A percentile compares a stretch with the other conserved stretches of the same genome.
phyloP scores from a whole-genome alignment of 2,329 filamentous ascomycete genomes.

The Lasiodiplodia sp. region DNA sequence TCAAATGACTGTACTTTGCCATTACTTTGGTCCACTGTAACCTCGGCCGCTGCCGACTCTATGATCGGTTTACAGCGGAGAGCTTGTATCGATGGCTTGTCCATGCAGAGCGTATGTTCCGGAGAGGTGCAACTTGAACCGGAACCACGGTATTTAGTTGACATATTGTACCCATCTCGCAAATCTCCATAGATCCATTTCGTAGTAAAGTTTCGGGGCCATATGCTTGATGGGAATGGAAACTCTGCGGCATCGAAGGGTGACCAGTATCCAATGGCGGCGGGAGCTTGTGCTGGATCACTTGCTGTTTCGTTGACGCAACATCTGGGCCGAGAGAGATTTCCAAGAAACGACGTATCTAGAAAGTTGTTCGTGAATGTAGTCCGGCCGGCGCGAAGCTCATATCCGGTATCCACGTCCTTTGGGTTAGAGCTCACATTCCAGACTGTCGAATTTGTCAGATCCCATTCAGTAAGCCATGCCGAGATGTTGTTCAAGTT shows the following conservation, averaged over 20 bases:
- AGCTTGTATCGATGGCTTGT: background rate
- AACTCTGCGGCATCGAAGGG: constrained; percentile 29
- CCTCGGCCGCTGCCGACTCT: background rate
- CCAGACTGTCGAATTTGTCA: background rate
- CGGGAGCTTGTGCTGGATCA: background rate
- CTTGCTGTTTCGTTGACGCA: background rate
- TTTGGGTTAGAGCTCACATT: background rate
- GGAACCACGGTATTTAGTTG: background rate
- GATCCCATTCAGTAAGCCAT: background rate
- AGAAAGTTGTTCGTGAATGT: background rate
- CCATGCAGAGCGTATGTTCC: background rate
- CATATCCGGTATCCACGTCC: background rate
- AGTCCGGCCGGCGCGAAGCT: background rate
- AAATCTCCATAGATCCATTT: background rate
- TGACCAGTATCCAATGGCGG: background rate
- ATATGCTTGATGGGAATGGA: constrained; percentile 27
- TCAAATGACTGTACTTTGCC: background rate
- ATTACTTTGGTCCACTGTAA: background rate
- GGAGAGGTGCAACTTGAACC: background rate
- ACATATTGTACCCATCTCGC: background rate
- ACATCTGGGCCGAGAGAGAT: background rate
- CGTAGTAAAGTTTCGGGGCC: background rate
- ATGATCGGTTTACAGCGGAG: background rate
- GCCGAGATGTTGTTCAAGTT: background rate
- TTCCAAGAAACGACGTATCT: background rate